phyloP scores from a whole-genome alignment of 2,329 filamentous ascomycete genomes.

The Trichoderma afroharzianum region DNA sequence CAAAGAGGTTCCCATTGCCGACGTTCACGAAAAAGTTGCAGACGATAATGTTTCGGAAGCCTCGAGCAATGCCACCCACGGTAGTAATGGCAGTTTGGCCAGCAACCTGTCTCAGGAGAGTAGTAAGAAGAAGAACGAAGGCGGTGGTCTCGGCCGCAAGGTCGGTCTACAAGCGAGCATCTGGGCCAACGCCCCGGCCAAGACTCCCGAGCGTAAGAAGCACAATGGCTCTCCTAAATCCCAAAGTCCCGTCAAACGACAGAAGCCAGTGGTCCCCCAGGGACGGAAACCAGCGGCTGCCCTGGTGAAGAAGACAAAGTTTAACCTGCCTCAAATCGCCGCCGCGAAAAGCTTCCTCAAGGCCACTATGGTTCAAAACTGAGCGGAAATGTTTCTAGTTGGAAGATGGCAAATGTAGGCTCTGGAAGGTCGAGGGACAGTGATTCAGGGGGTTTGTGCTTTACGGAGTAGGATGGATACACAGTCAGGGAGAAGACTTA shows the following conservation, averaged over 20 bases:
- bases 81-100: neutral
- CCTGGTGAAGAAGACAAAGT: too few relatives aligned
- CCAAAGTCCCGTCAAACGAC: neutral
- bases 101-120: neutral
- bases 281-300: neutral
- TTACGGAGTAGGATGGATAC: neutral
- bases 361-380: neutral
- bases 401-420: neutral
- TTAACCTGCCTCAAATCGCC: neutral
- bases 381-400: neutral
- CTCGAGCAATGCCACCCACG: neutral
- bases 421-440: neutral
- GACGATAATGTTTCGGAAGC: neutral
- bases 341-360: neutral
- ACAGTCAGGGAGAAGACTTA: neutral
- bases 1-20: neutral
- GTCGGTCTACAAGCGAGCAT: neutral
- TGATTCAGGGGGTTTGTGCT: neutral
- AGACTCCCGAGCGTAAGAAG: neutral
- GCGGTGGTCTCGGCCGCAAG: neutral
- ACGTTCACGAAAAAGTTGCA: rapidly evolving
- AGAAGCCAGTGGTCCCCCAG: neutral
- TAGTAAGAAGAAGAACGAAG: neutral
- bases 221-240: too few relatives aligned
- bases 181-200: neutral